Base-by-base conservation (phyloP, 2,329 filamentous ascomycete genomes). In the Thielaviopsis musarum region DNA sequence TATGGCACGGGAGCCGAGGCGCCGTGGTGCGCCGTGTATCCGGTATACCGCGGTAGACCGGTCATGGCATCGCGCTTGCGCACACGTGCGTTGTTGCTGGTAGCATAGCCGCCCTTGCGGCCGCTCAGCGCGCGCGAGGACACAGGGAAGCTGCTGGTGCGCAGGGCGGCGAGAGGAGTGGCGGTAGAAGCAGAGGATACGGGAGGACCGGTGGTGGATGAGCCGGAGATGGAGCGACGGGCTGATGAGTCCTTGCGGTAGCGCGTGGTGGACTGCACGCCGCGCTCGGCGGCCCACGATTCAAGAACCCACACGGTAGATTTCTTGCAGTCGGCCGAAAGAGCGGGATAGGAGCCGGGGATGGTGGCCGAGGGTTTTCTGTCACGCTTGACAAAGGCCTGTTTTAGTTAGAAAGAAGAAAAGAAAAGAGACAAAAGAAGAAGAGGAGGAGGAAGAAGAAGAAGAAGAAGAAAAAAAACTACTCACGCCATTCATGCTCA, bases 401-500 rank as follows among this genome's bases (percentile, higher is more conserved):
- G 57, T 6, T 21, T 19, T 21, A 51, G 6, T 52, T 51, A n/a
- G 13, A 64, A n/a, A n/a, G n/a, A n/a, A n/a, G n/a, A n/a, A n/a
- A n/a, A n/a, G n/a, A n/a, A n/a, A n/a, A n/a, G n/a, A n/a, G n/a
- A n/a, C n/a, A n/a, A n/a, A n/a, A n/a, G n/a, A n/a, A n/a, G n/a
- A n/a, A n/a, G n/a, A n/a, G n/a, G n/a, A n/a, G n/a, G n/a, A n/a
- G n/a, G n/a, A n/a, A n/a, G n/a, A n/a, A n/a, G n/a, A n/a, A n/a
- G n/a, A n/a, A n/a, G n/a, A n/a, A n/a, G n/a, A n/a, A n/a, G n/a
- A n/a, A n/a, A n/a, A n/a, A n/a, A n/a, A n/a, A n/a, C n/a, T n/a
- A n/a, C 73, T 72, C 81, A 96, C 91, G 62, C 79, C 78, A 66
- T 97, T 97, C 91, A 97, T 96, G 54, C 89, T 95, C 7, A 97